Evolutionary conservation across 305 asterid genomes (phyloP), one percentile per base, ranked within the genome.

Genomic region (Rubia peregrina): DNA sequence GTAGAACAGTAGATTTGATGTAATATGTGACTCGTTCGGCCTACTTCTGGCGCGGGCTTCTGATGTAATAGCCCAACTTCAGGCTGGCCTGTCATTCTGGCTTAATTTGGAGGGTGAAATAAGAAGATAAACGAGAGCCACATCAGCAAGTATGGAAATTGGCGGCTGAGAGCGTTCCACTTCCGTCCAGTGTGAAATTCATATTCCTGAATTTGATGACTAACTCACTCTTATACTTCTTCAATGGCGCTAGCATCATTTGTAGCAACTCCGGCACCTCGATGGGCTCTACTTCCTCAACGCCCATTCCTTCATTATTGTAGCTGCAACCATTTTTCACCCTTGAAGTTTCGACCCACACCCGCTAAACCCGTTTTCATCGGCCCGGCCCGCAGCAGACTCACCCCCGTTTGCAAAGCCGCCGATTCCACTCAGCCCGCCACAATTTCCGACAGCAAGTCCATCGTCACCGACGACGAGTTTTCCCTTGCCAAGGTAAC

Each of bases 401-500:
- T 81, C 66, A 69, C 70, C 67, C 57, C 85, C 66, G 57, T 84
- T 65, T 49, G 75, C 40, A 79, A 78, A 75, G 97, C 96, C 19
- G 97, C 89, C 68, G 96, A 90, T 64, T 87, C 98, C 3, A 87
- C 96, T 80, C 95, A 79, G 83, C 60, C 91, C 46, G 11, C 67
- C 70, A 19, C 57, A 4, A 16, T 81, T 24, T 55, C 86, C 17
- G 90, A 80, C 63, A 17, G 57, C 21, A 89, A 89, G 72, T 7
- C 84, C 22, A 66, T 61, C 16, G 86, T 93, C 42, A 66, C 95
- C 6, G 96, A 93, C 72, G 84, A 75, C 33, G 96, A 87, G 78
- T 90, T 93, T 77, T 65, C 96, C 40, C 85, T 93, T 8, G 89
- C 96, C 63, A 91, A 93, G 89, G 97, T 90, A 62, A 73, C 42